Percentiles rank a stretch among this genome's conserved stretches.
phyloP scores from a whole-genome alignment of 2,329 filamentous ascomycete species.

The Penicillium capsulatum region DNA sequence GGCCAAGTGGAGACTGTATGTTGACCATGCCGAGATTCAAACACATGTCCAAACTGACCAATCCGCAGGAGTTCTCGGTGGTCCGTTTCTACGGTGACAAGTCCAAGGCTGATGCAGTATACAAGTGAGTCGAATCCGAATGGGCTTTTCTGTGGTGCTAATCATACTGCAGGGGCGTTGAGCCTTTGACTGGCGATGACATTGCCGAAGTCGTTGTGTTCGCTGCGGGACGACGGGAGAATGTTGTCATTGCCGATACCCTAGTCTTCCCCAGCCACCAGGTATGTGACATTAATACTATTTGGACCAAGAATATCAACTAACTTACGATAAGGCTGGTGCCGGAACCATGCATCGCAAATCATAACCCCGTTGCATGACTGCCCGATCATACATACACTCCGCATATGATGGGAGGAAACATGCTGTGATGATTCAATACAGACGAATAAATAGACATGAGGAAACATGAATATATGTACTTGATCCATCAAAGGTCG shows the following conservation, averaged over 20 bases:
- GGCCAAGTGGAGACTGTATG: slow-evolving; percentile 84
- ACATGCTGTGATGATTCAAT: too few species aligned
- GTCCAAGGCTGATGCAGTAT: slow-evolving; percentile 82
- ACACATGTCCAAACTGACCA: slow-evolving; percentile 3
- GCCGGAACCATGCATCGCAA: slow-evolving; percentile 27
- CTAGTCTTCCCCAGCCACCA: slow-evolving; percentile 87
- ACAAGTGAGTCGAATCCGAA: slow-evolving; percentile 72
- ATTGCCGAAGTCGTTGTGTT: slow-evolving; percentile 91
- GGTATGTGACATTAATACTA: slow-evolving; percentile 47
- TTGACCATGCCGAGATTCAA: background rate
- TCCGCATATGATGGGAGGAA: too few species aligned
- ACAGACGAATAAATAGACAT: too few species aligned
- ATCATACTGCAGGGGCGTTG: slow-evolving; percentile 59
- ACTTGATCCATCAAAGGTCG: too few species aligned
- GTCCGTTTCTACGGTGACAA: slow-evolving; percentile 87
- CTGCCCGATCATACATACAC: too few species aligned
- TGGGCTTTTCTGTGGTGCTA: too few species aligned
- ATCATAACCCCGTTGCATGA: slow-evolving; percentile 7
- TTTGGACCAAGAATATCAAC: background rate
- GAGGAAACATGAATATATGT: too few species aligned
- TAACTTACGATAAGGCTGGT: slow-evolving; percentile 14
- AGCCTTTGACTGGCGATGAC: slow-evolving; percentile 83
- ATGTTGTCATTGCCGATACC: slow-evolving; percentile 85
- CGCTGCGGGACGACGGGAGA: slow-evolving; percentile 75
- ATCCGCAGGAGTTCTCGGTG: slow-evolving; percentile 70